Evolutionary conservation across 2,329 filamentous ascomycete genomes (phyloP), one percentile per base, ranked within the genome.

Genomic region (Clonostachys rhizophaga): DNA sequence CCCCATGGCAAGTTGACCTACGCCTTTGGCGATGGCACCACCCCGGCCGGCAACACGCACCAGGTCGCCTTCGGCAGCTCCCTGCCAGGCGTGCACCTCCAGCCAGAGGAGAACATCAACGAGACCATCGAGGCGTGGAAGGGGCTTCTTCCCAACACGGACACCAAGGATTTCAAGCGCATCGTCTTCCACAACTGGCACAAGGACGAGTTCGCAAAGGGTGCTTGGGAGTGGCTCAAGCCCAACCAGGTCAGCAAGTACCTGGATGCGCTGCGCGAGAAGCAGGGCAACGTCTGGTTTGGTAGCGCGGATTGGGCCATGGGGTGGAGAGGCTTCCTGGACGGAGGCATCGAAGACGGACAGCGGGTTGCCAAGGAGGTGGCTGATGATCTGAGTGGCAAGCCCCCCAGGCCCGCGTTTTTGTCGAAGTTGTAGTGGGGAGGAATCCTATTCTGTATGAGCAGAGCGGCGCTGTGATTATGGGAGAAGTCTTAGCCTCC

Each of bases 281-380:
- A 1, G 2, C 69, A 74, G 37, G 71, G 69, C 0, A 71, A 72
- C 35, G 54, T 75, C 5, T 50, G 72, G 5, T 76, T 76, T 60
- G 71, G 71, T 0, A 71, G 64, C 45, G 69, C 71, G 0, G 73
- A 76, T 42, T 76, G 72, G 72, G 72, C 71, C 3, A 52, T 70
- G 8, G 72, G 71, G 0, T 76, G 74, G 73, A 59, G 73, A 1
- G 69, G 71, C 18, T 75, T 75, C 37, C 74, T 75, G 12, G 74
- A 77, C 50, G 73, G 72, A 1, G 73, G 72, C 0, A 74, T 76
- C 40, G 69, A 75, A 44, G 69, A 72, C 34, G 72, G 72, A 9
- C 24, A 30, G 24, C 24, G 24, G 24, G 24, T 30, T 30, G 24
- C 24, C 24, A 30, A 30, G 9, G 24, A 30, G 24, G 24, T 30